A percentile compares a stretch with the other conserved stretches of the same genome.
These are phyloP conservation scores for Termitomyces sp. DNA, from an alignment of 1,284 basidiomycete genomes.

Conservation along the genomic window DNA sequence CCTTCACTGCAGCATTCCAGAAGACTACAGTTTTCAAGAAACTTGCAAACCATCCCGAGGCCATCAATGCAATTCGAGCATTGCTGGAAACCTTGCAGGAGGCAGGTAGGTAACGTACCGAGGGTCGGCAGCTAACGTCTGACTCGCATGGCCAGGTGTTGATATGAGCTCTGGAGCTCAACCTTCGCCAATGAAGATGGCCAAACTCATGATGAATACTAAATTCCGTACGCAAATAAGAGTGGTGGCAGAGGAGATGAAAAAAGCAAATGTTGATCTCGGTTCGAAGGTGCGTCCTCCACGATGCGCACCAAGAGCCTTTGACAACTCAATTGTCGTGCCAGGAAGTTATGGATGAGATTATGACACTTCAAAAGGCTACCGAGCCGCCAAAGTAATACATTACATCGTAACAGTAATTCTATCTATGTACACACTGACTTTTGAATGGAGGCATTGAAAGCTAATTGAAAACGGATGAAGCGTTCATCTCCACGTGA, in stretches of 20 bases:
- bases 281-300: conserved; percentile 27
- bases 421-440: not conserved
- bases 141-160: conserved; percentile 33
- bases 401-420: not conserved
- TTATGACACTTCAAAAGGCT: conserved; percentile 23
- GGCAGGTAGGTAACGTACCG: conserved; percentile 36
- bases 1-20: conserved; percentile 35
- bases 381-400: conserved; percentile 11
- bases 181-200: conserved; percentile 47
- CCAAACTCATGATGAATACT: conserved; percentile 46
- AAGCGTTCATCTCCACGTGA: conserved; percentile 4
- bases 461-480: not conserved
- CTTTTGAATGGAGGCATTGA: not conserved
- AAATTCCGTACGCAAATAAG: conserved; percentile 47
- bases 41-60: conserved; percentile 44
- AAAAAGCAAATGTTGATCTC: conserved; percentile 56
- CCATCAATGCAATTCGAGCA: conserved; percentile 40
- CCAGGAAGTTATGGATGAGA: conserved; percentile 27
- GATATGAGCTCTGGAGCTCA: conserved; percentile 36
- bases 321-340: not conserved
- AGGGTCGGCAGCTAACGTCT: not conserved
- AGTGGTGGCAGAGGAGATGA: conserved; percentile 44
- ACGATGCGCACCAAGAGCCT: not conserved
- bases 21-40: conserved; percentile 44
- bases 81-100: conserved; percentile 42